Percentiles rank a stretch among this genome's conserved stretches.
phyloP scores from a whole-genome alignment of 768 basidiomycete species.

The Suillus placidus region DNA sequence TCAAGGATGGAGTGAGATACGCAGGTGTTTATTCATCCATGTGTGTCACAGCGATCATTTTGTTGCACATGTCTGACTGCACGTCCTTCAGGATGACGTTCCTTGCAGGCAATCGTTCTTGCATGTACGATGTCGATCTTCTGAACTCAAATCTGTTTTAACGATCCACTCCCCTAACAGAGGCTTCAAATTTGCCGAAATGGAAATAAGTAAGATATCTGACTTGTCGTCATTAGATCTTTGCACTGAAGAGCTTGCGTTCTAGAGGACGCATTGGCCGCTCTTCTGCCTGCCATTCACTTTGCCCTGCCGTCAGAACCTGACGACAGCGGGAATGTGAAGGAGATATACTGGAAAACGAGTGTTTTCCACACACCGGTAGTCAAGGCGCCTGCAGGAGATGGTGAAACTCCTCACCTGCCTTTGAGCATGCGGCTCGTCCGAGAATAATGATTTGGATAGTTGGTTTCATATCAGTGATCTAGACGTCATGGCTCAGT shows the following conservation, averaged over 20 bases:
- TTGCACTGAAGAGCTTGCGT: background rate
- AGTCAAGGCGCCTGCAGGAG: slow-evolving; percentile 26
- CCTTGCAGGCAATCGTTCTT: slow-evolving; percentile 47
- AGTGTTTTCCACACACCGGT: slow-evolving; percentile 29
- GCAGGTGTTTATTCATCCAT: slow-evolving; percentile 48
- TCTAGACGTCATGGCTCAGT: background rate
- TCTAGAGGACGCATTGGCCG: slow-evolving; percentile 27
- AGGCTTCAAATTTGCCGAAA: slow-evolving; percentile 48
- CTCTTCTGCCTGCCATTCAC: slow-evolving; percentile 25
- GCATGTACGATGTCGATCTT: slow-evolving; percentile 37
- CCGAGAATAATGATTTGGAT: background rate
- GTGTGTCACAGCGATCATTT: slow-evolving; percentile 31
- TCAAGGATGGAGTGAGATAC: slow-evolving; percentile 23
- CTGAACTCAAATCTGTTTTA: background rate
- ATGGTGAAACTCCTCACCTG: slow-evolving; percentile 22
- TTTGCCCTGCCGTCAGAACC: slow-evolving; percentile 24
- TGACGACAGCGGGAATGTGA: slow-evolving; percentile 11
- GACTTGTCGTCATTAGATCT: background rate
- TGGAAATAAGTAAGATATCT: slow-evolving; percentile 48
- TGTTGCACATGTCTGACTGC: background rate
- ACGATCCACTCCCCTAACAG: background rate
- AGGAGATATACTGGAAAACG: slow-evolving; percentile 30
- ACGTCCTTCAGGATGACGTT: slow-evolving; percentile 46
- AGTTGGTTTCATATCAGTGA: slow-evolving; percentile 36
- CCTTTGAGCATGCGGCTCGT: slow-evolving; percentile 17